phyloP scores from a whole-genome alignment of 176 grass and related monocot species.

The Bolboschoenus planiculmis region DNA sequence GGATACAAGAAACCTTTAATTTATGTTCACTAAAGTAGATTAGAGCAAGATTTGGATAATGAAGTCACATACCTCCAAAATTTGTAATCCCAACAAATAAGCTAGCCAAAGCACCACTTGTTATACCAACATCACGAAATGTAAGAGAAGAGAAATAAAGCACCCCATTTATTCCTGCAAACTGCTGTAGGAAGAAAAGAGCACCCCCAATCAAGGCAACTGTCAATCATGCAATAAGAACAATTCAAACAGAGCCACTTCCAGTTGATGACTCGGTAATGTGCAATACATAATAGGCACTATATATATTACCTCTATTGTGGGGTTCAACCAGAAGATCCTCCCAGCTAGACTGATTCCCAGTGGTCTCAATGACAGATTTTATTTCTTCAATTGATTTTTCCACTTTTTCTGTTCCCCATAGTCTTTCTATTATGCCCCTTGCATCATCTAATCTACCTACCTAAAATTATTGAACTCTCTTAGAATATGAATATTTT shows the following conservation, averaged over 20 bases:
- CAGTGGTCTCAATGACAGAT: constrained; percentile 48
- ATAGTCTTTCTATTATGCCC: constrained; percentile 57
- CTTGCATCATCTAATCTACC: constrained; percentile 75
- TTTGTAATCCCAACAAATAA: constrained; percentile 97
- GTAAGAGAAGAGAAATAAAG: constrained; percentile 99
- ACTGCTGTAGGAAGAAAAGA: constrained; percentile 98
- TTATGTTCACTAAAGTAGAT: constrained; percentile 18
- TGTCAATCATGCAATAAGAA: constrained; percentile 43
- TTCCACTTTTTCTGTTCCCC: constrained; percentile 63
- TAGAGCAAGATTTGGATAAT: constrained; percentile 8
- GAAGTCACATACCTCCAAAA: constrained; percentile 58
- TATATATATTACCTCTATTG: constrained; percentile 54
- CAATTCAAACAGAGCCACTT: constrained; percentile 19
- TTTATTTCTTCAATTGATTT: constrained; percentile 80
- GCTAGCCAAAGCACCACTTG: constrained; percentile 66
- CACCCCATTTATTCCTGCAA: constrained; percentile 99
- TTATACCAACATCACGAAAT: constrained; percentile 96
- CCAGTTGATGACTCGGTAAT: not conserved
- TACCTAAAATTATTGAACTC: constrained; percentile 40
- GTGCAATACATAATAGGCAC: not conserved
- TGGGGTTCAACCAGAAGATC: constrained; percentile 70
- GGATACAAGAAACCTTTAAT: constrained; percentile 26
- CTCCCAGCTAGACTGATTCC: constrained; percentile 61
- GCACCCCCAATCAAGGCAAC: constrained; percentile 94
- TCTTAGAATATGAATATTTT: not conserved